Evolutionary conservation across 2,329 filamentous ascomycete genomes (phyloP).

Genomic region (Drechslerella stenobrocha): DNA sequence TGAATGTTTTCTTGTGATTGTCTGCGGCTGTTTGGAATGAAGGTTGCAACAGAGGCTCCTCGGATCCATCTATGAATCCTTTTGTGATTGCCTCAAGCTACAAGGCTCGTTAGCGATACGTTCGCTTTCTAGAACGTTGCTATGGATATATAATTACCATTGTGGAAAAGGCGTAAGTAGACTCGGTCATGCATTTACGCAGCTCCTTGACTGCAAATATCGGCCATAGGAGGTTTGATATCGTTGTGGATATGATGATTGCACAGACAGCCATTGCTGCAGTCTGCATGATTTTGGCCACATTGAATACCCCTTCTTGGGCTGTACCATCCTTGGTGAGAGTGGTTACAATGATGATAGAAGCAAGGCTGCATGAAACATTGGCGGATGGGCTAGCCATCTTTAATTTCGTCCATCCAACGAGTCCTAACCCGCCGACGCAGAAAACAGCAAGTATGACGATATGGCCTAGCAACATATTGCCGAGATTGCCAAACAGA

Average conservation of each 20-base stretch:
- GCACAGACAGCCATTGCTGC: constrained; percentile 65
- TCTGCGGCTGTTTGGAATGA: constrained; percentile 60
- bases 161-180: constrained; percentile 65
- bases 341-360: constrained; percentile 67
- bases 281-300: constrained; percentile 62
- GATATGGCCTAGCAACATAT: constrained; percentile 62
- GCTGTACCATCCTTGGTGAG: constrained; percentile 69
- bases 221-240: constrained; percentile 65
- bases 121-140: background rate
- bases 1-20: constrained; percentile 62
- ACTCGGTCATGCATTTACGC: constrained; percentile 63
- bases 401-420: constrained; percentile 66
- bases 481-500: constrained; percentile 62
- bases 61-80: constrained; percentile 66
- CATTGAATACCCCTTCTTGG: constrained; percentile 65
- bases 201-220: constrained; percentile 65
- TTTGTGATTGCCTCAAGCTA: constrained; percentile 60
- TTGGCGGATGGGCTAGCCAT: constrained; percentile 64
- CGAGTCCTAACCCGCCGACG: constrained; percentile 66
- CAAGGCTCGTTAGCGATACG: constrained; percentile 9
- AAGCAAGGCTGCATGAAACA: constrained; percentile 67
- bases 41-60: constrained; percentile 62
- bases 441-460: constrained; percentile 68
- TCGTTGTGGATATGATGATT: constrained; percentile 60
- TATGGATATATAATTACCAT: constrained; percentile 58